A percentile compares a stretch with the other conserved stretches of the same genome.
These are phyloP conservation scores for Mycena albidolilacea DNA, from an alignment of 768 basidiomycete species.

Conservation along the genomic window DNA sequence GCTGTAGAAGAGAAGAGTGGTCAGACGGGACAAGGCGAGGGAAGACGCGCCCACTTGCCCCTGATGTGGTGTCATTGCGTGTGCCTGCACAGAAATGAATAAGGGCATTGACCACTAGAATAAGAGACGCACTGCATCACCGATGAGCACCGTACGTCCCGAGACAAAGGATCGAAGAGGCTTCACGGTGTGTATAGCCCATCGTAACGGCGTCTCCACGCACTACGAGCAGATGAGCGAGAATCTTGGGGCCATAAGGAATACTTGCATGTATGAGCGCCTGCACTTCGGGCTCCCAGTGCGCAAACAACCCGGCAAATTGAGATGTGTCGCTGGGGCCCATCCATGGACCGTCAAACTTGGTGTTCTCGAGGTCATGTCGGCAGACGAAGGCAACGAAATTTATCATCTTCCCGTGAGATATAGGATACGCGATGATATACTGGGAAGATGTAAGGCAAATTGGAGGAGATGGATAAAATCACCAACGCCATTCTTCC, in stretches of 20 bases:
- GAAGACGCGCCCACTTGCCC: conserved; percentile 44
- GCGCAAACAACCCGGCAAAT: conserved; percentile 58
- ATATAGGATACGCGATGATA: conserved; percentile 74
- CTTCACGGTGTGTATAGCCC: conserved; percentile 75
- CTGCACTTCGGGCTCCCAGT: conserved; percentile 75
- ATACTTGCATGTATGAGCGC: conserved; percentile 66
- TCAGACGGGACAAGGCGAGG: conserved; percentile 5
- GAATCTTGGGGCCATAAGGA: conserved; percentile 12
- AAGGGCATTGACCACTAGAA: conserved; percentile 14
- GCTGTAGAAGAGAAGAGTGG: not conserved
- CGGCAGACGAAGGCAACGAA: conserved; percentile 70
- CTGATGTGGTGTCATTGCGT: conserved; percentile 69
- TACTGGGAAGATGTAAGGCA: conserved; percentile 55
- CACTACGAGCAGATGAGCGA: conserved; percentile 55
- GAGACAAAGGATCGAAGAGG: conserved; percentile 66
- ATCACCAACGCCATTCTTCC: conserved; percentile 60
- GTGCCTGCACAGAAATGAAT: conserved; percentile 59
- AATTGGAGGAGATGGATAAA: conserved; percentile 5
- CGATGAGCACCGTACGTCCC: conserved; percentile 64
- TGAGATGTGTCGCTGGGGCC: conserved; percentile 61
- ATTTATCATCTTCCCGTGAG: conserved; percentile 71
- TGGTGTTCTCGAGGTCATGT: conserved; percentile 67
- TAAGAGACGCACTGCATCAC: conserved; percentile 61
- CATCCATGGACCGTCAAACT: conserved; percentile 68
- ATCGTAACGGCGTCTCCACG: conserved; percentile 65